A percentile compares a stretch with the other conserved stretches of the same genome.
Evolutionary conservation across 768 basidiomycete species (phyloP).

Genomic region (Boletus subcaerulescens): DNA sequence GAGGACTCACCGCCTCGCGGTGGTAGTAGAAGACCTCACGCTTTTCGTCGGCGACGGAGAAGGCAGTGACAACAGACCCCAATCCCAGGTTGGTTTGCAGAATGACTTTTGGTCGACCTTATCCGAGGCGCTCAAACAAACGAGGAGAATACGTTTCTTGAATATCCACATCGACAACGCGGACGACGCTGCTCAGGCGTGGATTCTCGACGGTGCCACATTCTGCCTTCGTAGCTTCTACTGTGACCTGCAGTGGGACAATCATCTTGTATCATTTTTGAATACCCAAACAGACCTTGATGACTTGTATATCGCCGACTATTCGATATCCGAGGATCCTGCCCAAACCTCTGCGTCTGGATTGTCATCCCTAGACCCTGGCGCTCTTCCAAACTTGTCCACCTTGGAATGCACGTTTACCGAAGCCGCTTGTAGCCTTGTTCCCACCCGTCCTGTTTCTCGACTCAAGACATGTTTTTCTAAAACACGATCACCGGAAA

Average conservation of each 20-base stretch:
- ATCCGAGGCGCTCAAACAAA: constrained; percentile 47
- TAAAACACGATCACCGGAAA: constrained; percentile 43
- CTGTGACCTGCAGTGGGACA: constrained; percentile 67
- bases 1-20: constrained; percentile 45
- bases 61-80: neutral
- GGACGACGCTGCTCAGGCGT: constrained; percentile 29
- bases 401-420: constrained; percentile 65
- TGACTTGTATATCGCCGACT: constrained; percentile 37
- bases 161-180: constrained; percentile 41
- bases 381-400: constrained; percentile 47
- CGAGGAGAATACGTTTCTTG: constrained; percentile 47
- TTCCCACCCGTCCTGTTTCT: constrained; percentile 56
- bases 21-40: constrained; percentile 52
- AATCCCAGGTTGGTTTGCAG: constrained; percentile 19
- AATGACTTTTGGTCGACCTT: constrained; percentile 50
- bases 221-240: constrained; percentile 62
- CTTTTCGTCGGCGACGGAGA: constrained; percentile 37
- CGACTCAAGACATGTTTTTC: constrained; percentile 72
- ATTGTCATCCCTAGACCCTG: constrained; percentile 21
- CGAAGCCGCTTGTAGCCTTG: constrained; percentile 56
- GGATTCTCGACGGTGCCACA: constrained; percentile 39
- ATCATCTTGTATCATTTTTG: constrained; percentile 40
- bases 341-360: constrained; percentile 11
- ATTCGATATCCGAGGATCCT: constrained; percentile 17
- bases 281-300: constrained; percentile 25